A percentile compares a stretch with the other conserved stretches of the same genome.
Conservation (phyloP, 1,284 basidiomycete genomes). For the Ustilago sp. region DNA sequence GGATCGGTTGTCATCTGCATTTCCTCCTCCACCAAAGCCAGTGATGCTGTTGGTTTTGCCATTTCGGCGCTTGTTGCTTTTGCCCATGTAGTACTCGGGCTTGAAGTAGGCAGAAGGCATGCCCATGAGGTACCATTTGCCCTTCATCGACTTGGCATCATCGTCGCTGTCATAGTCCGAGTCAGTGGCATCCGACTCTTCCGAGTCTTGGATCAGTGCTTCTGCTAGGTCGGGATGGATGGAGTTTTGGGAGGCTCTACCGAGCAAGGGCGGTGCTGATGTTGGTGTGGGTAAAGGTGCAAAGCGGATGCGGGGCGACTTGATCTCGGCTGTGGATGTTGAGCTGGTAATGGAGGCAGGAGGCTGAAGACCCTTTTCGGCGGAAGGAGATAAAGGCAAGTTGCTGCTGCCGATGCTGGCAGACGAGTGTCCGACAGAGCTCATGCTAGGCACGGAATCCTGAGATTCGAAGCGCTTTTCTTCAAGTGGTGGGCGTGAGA, state of each 20-base stretch:
- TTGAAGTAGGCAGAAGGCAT: constrained; percentile 62
- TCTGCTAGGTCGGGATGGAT: constrained; percentile 4
- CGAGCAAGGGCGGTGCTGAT: constrained; percentile 19
- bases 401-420: constrained; percentile 39
- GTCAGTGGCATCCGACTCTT: constrained; percentile 34
- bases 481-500: constrained; percentile 31
- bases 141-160: constrained; percentile 43
- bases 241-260: constrained; percentile 1
- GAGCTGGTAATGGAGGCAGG: constrained; percentile 7
- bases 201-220: constrained; percentile 27
- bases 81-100: constrained; percentile 47
- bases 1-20: constrained; percentile 28
- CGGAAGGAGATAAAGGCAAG: constrained; percentile 20
- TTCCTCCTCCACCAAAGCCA: constrained; percentile 5
- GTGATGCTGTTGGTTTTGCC: constrained; percentile 20
- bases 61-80: constrained; percentile 36
- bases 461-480: constrained; percentile 43
- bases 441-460: constrained; percentile 49
- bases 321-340: constrained; percentile 25
- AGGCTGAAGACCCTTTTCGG: constrained; percentile 15
- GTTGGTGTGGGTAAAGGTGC: constrained; percentile 50
- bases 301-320: constrained; percentile 53
- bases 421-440: constrained; percentile 40
- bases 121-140: constrained; percentile 65
- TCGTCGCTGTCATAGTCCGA: constrained; percentile 46